These are phyloP conservation scores for Ceratopteris richardii DNA, from an alignment of 75 land plant species.

Conservation along the genomic window DNA sequence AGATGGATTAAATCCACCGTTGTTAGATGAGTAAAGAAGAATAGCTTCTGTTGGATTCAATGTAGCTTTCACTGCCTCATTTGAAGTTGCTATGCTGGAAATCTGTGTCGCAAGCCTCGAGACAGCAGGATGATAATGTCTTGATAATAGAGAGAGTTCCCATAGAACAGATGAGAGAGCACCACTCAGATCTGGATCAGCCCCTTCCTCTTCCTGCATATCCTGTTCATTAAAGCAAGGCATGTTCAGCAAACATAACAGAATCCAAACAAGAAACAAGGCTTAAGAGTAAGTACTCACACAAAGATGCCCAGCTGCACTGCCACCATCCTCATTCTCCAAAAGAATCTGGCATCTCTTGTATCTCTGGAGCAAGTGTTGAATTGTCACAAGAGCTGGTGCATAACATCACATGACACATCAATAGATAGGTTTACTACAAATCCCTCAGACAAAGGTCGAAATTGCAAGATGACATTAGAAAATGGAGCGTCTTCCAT, in stretches of 20 bases:
- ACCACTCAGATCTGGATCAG: slow-evolving; percentile 88
- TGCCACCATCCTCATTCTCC: slow-evolving; percentile 97
- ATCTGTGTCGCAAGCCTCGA: slow-evolving; percentile 64
- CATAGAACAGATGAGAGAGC: slow-evolving; percentile 95
- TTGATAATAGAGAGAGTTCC: slow-evolving; percentile 73
- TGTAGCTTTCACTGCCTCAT: slow-evolving; percentile 30
- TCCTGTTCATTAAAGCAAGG: slow-evolving; percentile 31
- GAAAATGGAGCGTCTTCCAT: too few relatives aligned
- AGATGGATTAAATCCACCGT: slow-evolving; percentile 35
- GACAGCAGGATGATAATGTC: slow-evolving; percentile 82
- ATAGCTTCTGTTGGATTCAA: slow-evolving; percentile 70
- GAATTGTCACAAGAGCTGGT: slow-evolving; percentile 81
- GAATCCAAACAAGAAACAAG: not conserved
- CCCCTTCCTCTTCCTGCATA: slow-evolving; percentile 58
- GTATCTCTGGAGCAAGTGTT: slow-evolving; percentile 75
- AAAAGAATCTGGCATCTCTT: slow-evolving; percentile 73
- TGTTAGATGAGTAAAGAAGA: slow-evolving; percentile 38
- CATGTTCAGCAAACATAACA: not conserved
- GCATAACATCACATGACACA: slow-evolving; percentile 14
- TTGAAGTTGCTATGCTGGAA: slow-evolving; percentile 41
- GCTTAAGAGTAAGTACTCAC: not conserved
- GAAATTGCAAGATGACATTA: too few relatives aligned
- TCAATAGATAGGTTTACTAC: too few relatives aligned
- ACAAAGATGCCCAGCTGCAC: slow-evolving; percentile 48
- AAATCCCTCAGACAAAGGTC: too few relatives aligned